Evolutionary conservation across 352 stramenopile genomes (phyloP), one percentile per base, ranked within the genome.

Genomic region (Plasmopara viticola): DNA sequence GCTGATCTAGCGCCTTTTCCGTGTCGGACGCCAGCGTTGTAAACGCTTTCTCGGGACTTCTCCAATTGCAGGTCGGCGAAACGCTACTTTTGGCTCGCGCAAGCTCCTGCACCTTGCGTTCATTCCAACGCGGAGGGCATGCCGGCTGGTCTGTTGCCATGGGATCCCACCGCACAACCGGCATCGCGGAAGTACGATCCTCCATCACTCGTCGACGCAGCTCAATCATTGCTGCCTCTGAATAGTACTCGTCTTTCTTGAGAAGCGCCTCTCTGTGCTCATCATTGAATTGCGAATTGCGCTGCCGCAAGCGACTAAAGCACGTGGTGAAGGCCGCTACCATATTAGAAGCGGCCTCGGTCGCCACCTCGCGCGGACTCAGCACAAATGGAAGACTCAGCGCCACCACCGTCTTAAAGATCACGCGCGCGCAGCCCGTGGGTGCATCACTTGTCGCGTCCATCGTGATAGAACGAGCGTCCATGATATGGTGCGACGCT

Each of bases 191-290:
- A 35, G 47, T 55, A 45, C 78, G 67, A 42, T 64, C 56, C 29
- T 84, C 66, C 50, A 87, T 81, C 40, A 87, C 72, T 39, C 79
- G 72, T 25, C 76, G 72, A 30, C 79, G 68, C 46, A 90, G 64
- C 65, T 90, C 78, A 38, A 85, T 62, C 71, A 85, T 85, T 14
- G 74, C 75, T 2, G 74, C 70, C 53, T 86, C 72, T 0, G 74
- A 72, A 31, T 77, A 66, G 28, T 63, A 48, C 44, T 68, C 65
- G 46, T 70, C 66, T 25, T 80, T 68, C 4, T 72, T 85, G 5
- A 87, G 69, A 33, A 90, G 59, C 49, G 79, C 78, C 15, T 76
- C 70, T 59, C 86, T 68, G 44, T 87, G 74, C 58, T 90, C 79
- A 39, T 86, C 68, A 45, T 85, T 71, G 53, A 90, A 90, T 54